Conservation (phyloP, 192 early-diverging fungal genomes). For the Gaertneriomyces semiglobifer region DNA sequence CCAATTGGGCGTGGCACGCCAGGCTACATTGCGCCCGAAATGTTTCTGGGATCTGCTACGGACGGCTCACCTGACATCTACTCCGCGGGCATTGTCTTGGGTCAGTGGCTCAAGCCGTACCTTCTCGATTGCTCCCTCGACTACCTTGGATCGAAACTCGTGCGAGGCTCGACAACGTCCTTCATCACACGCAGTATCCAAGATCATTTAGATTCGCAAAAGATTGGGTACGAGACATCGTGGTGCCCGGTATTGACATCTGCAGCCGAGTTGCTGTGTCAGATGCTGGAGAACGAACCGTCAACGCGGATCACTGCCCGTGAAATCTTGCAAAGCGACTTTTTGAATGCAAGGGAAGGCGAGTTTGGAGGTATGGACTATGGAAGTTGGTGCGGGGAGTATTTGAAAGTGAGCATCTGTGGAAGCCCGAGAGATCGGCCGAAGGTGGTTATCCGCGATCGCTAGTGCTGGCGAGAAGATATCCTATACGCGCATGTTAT, state of each 20-base stretch:
- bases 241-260: slow-evolving; percentile 50
- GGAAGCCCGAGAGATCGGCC: background rate
- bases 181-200: slow-evolving; percentile 53
- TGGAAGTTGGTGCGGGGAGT: background rate
- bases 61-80: slow-evolving; percentile 64
- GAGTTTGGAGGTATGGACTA: slow-evolving; percentile 24
- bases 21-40: slow-evolving; percentile 65
- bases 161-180: slow-evolving; percentile 65
- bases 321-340: slow-evolving; percentile 56
- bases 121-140: slow-evolving; percentile 59
- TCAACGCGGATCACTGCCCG: slow-evolving; percentile 53
- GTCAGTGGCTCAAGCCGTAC: slow-evolving; percentile 72
- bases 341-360: slow-evolving; percentile 32
- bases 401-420: background rate
- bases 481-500: no score
- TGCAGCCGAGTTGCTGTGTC: slow-evolving; percentile 60
- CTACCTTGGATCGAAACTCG: slow-evolving; percentile 65
- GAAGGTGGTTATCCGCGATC: background rate
- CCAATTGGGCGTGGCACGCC: slow-evolving; percentile 67
- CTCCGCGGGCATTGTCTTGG: slow-evolving; percentile 66
- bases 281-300: slow-evolving; percentile 54
- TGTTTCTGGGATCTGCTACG: slow-evolving; percentile 16
- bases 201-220: slow-evolving; percentile 7
- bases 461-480: background rate
- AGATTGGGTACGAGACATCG: slow-evolving; percentile 12